Evolutionary conservation across 768 basidiomycete genomes (phyloP), one percentile per base, ranked within the genome.

Genomic region (Boletus rubroflammeus): DNA sequence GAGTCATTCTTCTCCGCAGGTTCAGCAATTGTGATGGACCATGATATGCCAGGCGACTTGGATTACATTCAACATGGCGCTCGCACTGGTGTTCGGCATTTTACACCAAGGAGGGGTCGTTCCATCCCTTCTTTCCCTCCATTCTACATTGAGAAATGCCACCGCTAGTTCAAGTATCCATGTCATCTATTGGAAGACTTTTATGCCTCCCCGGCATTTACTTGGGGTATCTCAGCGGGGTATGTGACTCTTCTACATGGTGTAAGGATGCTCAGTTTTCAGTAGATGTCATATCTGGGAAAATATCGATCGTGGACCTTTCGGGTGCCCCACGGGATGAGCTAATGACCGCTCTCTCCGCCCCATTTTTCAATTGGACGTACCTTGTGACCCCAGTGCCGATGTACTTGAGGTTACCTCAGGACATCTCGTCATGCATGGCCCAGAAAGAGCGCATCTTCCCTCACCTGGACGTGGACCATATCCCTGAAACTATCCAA

Each of bases 31-130:
- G 8, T 49, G 19, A 53, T 28, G 4, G 23, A 57, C 21, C 0
- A 29, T 41, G 36, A 6, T 17, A 29, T 50, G 26, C 17, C 34
- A 75, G 75, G 43, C 51, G 5, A 52, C 58, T 6, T 73, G 72
- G 68, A 54, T 66, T 39, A 43, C 50, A 19, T 66, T 64, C 19
- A 76, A 76, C 38, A 1, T 59, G 13, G 46, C 55, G 4, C 63
- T 73, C 3, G 60, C 62, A 0, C n/a, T 68, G 5, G 54, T 75
- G 13, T 76, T 75, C 40, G 75, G 74, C 14, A 6, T 76, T 42
- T 51, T 75, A 29, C 74, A 75, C 32, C 75, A 76, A 56, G 75
- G 73, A 38, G 75, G 75, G 17, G 62, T 76, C n/a, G 67, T 74
- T n/a, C 75, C 68, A 6, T 76, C 75, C 25, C 64, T 71, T 29